Base-by-base conservation (phyloP, 164 flowering plant species). In the Chimonanthus praecox region DNA sequence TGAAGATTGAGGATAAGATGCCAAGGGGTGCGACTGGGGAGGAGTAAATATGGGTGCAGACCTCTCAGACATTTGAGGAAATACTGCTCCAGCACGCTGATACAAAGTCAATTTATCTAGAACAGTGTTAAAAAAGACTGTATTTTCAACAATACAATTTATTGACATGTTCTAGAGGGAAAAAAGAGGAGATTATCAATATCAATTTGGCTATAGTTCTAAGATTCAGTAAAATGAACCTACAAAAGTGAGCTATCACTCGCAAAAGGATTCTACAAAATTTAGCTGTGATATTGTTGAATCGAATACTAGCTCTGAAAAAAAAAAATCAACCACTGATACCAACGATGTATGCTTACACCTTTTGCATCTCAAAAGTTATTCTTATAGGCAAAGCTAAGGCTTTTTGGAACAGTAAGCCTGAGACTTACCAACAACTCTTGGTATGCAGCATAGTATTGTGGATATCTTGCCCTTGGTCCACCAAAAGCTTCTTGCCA, bases 401-500 rank as follows among this genome's bases (percentile, higher is more conserved):
- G 58, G 63, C 66, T 72, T 8, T 58, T 49, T n/a, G 16, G 49
- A 49, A 45, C 44, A 47, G 11, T 3, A 70, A 76, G 54, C 68
- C 9, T 45, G 66, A 72, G 63, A 58, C 81, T 13, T 84, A 95
- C 99, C 98, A 93, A 82, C 76, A 95, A 85, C 81, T 90, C 98
- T 77, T 95, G 94, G 85, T 92, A 95, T 73, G 94, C 99, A 61
- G 85, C 87, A 86, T 84, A 90, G 71, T 85, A 95, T 74, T 95
- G 98, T 11, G 98, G 97, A 86, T 93, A 91, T 89, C 97, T 88
- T 75, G 94, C 96, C 76, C 97, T 89, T 71, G 97, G 79, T 75
- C 99, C 99, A 64, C 99, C 99, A 84, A 95, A 95, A 71, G 98
- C 96, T 84, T 95, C 99, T 90, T 95, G 98, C 99, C 99, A 95